Conservation (phyloP, 2,329 filamentous ascomycete species). For the Onygenales sp. region DNA sequence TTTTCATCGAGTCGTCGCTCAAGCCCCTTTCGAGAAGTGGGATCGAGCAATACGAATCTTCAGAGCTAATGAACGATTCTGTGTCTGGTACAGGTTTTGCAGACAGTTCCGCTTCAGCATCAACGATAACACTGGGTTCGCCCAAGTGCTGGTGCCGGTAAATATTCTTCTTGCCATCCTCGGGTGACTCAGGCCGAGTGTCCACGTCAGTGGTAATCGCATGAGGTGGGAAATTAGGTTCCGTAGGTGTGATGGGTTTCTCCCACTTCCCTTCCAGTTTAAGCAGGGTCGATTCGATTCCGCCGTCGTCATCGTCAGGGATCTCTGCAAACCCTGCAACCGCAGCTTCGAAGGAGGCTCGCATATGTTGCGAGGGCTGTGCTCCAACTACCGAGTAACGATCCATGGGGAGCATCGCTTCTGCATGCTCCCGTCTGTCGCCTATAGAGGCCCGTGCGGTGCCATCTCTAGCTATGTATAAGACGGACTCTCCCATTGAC, state of each 20-base stretch:
- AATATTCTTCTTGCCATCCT: slow-evolving; percentile 9
- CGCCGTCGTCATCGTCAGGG: slow-evolving; percentile 79
- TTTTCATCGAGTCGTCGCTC: slow-evolving; percentile 40
- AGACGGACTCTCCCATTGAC: slow-evolving; percentile 21
- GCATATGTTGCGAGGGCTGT: slow-evolving; percentile 47
- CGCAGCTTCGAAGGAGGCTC: slow-evolving; percentile 75
- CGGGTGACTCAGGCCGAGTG: slow-evolving; percentile 2
- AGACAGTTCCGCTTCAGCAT: slow-evolving; percentile 8
- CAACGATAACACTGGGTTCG: neutral
- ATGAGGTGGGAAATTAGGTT: neutral
- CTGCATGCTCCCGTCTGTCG: slow-evolving; percentile 6
- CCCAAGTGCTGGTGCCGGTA: neutral
- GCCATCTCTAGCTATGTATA: slow-evolving; percentile 17
- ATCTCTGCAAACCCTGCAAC: slow-evolving; percentile 80
- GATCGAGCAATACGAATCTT: slow-evolving; percentile 66
- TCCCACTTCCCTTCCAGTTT: slow-evolving; percentile 86
- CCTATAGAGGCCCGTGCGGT: neutral
- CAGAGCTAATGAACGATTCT: slow-evolving; percentile 48
- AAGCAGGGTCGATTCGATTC: slow-evolving; percentile 81
- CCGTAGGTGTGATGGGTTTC: slow-evolving; percentile 30
- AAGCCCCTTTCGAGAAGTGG: slow-evolving; percentile 63
- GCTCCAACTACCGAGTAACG: slow-evolving; percentile 38
- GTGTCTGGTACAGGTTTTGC: slow-evolving; percentile 27
- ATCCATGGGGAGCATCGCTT: slow-evolving; percentile 23
- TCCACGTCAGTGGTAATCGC: neutral